A percentile compares a stretch with the other conserved stretches of the same genome.
Conservation (phyloP, 1,284 basidiomycete species). For the Agaricales sp. region DNA sequence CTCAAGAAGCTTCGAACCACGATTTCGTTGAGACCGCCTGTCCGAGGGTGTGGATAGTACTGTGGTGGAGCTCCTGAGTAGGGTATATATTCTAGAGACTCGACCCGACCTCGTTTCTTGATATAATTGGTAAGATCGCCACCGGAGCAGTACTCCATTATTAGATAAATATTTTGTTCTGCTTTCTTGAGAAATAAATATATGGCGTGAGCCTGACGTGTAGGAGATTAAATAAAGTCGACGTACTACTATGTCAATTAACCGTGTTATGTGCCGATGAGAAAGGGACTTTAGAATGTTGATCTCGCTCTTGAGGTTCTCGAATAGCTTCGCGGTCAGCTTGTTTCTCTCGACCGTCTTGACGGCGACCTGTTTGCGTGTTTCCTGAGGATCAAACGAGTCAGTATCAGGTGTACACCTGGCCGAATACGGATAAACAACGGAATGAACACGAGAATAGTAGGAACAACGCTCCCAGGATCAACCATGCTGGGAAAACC, state of each 20-base stretch:
- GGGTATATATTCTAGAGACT: slow-evolving; percentile 74
- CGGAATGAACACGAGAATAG: too few species aligned
- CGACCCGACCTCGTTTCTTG: slow-evolving; percentile 84
- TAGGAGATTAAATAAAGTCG: too few species aligned
- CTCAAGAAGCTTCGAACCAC: slow-evolving; percentile 90
- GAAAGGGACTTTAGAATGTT: slow-evolving; percentile 92
- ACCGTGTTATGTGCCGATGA: slow-evolving; percentile 88
- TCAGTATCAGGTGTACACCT: too few species aligned
- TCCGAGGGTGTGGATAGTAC: slow-evolving; percentile 85
- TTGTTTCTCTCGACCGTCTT: slow-evolving; percentile 91
- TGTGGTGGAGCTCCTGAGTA: slow-evolving; percentile 55
- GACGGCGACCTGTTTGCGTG: slow-evolving; percentile 76
- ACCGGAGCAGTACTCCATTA: slow-evolving; percentile 96
- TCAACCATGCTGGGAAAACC: too few species aligned
- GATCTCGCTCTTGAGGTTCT: slow-evolving; percentile 97
- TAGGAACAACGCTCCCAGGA: too few species aligned
- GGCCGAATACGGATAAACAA: too few species aligned
- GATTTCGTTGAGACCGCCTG: slow-evolving; percentile 85
- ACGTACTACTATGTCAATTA: slow-evolving; percentile 84
- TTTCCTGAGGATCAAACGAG: slow-evolving; percentile 61
- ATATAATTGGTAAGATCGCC: slow-evolving; percentile 96
- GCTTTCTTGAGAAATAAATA: slow-evolving; percentile 80
- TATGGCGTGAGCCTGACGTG: too few species aligned
- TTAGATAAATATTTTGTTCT: slow-evolving; percentile 89
- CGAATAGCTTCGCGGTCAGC: slow-evolving; percentile 86